Evolutionary conservation across 139 green algal species (phyloP), one percentile per base, ranked within the genome.

Genomic region (Chlamydomonas incerta): DNA sequence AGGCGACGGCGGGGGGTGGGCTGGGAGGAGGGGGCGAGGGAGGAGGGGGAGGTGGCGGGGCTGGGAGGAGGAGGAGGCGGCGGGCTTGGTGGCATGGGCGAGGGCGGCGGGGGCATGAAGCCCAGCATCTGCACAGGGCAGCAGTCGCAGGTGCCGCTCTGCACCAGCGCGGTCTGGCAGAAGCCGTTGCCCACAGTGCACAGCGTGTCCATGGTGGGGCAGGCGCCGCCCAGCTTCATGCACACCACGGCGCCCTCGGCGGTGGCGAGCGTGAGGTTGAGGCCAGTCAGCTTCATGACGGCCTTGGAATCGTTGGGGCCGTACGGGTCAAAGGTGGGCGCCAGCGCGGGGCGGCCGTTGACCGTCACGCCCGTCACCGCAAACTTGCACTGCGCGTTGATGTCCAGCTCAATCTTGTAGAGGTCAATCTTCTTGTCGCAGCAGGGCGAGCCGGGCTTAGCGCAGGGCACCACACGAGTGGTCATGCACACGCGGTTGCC

Each of bases 141-240:
- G 69, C 85, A 89, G 41, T 86, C n/a, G 85, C 85, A 89, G 2
- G 55, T 31, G 58, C 70, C 85, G 57, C 34, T 74, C 75, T 89
- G 77, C 1, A 85, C 68, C 24, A 89, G 50, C 21, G 77, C 55
- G 34, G 83, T 86, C 1, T 23, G 66, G 69, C 85, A 89, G 41
- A 46, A 74, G 60, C 77, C 77, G 46, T 81, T 35, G 17, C 76
- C 67, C 46, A 68, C 52, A 4, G 76, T 33, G 67, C 85, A 89
- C 41, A 89, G 85, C 28, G 11, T 17, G 37, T 62, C 35, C 37
- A 83, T 60, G 35, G 62, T 50, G 35, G 76, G 58, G 60, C 76
- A 83, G 23, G 17, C 23, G 46, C 33, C 77, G 73, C 63, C 46
- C 41, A 82, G 41, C 34, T 29, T 47, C 62, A 88, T 88, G 77